phyloP scores from a whole-genome alignment of 2,329 filamentous ascomycete genomes.

The Talaromyces piceae region DNA sequence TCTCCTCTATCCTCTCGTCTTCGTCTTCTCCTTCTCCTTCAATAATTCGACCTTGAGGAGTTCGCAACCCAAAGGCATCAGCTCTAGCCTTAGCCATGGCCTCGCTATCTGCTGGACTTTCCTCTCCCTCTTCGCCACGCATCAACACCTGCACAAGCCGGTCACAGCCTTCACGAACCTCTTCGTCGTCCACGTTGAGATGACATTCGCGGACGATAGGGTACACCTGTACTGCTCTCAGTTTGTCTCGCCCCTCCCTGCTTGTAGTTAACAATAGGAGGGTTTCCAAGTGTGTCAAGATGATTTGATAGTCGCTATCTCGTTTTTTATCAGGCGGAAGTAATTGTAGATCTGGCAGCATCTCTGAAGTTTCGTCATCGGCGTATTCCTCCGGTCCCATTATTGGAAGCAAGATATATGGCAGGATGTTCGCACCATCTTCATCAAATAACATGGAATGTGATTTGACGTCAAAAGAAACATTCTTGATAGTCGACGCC shows the following conservation, averaged over 20 bases:
- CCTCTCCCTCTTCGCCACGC: constrained; percentile 63
- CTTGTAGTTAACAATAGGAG: constrained; percentile 76
- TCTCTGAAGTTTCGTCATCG: constrained; percentile 75
- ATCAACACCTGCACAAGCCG: constrained; percentile 82
- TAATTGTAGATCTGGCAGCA: constrained; percentile 86
- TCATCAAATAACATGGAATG: constrained; percentile 66
- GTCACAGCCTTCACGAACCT: constrained; percentile 76
- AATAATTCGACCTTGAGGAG: neutral
- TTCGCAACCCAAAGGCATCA: constrained; percentile 25
- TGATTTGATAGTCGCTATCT: constrained; percentile 66
- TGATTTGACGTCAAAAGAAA: constrained; percentile 69
- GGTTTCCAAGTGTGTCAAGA: constrained; percentile 85
- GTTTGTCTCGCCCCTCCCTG: constrained; percentile 61
- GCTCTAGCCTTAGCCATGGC: constrained; percentile 35
- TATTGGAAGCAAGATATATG: constrained; percentile 81
- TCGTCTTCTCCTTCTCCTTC: constrained; percentile 28
- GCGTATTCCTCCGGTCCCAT: constrained; percentile 82
- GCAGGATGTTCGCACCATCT: constrained; percentile 62
- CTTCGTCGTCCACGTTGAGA: constrained; percentile 66
- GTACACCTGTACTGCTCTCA: constrained; percentile 77
- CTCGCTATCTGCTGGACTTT: constrained; percentile 32
- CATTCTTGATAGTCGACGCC: constrained; percentile 92
- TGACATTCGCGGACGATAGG: constrained; percentile 84
- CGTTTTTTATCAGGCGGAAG: constrained; percentile 83
- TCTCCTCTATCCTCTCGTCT: constrained; percentile 38